A percentile compares a stretch with the other conserved stretches of the same genome.
Conservation (phyloP, 768 basidiomycete species). For the Asterophora lycoperdoides region DNA sequence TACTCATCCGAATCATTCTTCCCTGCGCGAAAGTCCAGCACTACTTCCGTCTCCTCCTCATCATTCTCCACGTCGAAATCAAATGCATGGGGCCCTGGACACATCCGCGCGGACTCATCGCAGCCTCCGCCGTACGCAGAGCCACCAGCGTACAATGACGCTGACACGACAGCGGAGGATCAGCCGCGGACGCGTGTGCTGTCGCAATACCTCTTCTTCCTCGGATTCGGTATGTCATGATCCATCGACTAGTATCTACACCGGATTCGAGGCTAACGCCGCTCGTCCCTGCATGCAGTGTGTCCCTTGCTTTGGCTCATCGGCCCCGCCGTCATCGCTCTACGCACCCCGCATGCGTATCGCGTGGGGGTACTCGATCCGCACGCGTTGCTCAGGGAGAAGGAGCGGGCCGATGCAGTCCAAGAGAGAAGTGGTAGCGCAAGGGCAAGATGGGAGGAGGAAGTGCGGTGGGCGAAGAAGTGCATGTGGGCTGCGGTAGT, state of each 20-base stretch:
- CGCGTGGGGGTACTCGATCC: constrained; percentile 9
- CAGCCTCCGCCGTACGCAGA: neutral
- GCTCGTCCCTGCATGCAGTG: neutral
- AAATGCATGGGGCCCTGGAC: too few species aligned
- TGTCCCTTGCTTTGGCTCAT: constrained; percentile 16
- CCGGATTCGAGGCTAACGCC: neutral
- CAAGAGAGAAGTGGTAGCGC: constrained; percentile 3
- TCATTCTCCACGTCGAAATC: too few species aligned
- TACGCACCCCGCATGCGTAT: constrained; percentile 10
- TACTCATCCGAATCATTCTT: too few species aligned
- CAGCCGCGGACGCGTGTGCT: constrained; percentile 3
- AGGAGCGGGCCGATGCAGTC: constrained; percentile 11
- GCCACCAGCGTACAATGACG: neutral
- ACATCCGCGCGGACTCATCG: too few species aligned
- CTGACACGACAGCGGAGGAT: neutral
- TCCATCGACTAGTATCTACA: neutral
- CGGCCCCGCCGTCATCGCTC: constrained; percentile 11
- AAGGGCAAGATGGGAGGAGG: constrained; percentile 4
- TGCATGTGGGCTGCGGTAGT: constrained; percentile 16
- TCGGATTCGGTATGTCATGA: constrained; percentile 11
- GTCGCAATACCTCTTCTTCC: constrained; percentile 12
- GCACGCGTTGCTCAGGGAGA: neutral
- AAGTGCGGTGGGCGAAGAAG: constrained; percentile 15
- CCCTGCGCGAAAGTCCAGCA: too few species aligned
- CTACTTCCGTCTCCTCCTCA: too few species aligned